Percentiles rank a stretch among this genome's conserved stretches.
Conservation (phyloP, 192 early-diverging fungal genomes). For the Entrophospora sp. region DNA sequence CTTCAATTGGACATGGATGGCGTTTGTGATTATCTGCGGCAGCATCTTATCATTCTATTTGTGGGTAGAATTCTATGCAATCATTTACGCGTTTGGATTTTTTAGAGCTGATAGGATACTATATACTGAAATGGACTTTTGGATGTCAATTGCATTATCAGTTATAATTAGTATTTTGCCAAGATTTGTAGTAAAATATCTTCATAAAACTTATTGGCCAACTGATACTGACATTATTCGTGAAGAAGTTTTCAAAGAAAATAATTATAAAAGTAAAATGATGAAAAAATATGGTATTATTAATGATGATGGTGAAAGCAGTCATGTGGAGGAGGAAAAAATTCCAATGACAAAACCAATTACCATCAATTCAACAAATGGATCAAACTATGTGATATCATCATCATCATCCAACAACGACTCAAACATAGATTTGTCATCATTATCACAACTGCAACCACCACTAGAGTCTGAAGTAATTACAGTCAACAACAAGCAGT, state of each 20-base stretch:
- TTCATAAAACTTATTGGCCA: too few species aligned
- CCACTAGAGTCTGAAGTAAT: not conserved
- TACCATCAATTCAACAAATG: not conserved
- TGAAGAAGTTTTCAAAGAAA: constrained; percentile 44
- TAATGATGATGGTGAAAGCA: not conserved
- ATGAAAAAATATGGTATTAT: too few species aligned
- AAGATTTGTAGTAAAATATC: constrained; percentile 57
- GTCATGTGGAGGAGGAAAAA: not conserved
- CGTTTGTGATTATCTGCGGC: constrained; percentile 37
- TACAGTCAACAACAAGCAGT: too few species aligned
- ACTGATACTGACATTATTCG: constrained; percentile 79
- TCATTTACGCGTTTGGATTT: constrained; percentile 31
- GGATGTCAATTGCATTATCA: constrained; percentile 53
- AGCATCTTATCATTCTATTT: constrained; percentile 29
- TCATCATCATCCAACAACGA: not conserved
- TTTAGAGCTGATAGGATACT: constrained; percentile 46
- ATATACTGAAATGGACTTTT: constrained; percentile 55
- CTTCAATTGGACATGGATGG: constrained; percentile 67
- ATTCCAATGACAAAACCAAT: not conserved
- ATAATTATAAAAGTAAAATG: too few species aligned
- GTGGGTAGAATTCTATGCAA: too few species aligned
- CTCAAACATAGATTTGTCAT: too few species aligned
- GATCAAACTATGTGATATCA: too few species aligned
- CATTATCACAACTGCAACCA: not conserved
- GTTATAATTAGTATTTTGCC: constrained; percentile 62